phyloP scores from a whole-genome alignment of 192 early-diverging fungal genomes.

The Powellomyces hirtus region DNA sequence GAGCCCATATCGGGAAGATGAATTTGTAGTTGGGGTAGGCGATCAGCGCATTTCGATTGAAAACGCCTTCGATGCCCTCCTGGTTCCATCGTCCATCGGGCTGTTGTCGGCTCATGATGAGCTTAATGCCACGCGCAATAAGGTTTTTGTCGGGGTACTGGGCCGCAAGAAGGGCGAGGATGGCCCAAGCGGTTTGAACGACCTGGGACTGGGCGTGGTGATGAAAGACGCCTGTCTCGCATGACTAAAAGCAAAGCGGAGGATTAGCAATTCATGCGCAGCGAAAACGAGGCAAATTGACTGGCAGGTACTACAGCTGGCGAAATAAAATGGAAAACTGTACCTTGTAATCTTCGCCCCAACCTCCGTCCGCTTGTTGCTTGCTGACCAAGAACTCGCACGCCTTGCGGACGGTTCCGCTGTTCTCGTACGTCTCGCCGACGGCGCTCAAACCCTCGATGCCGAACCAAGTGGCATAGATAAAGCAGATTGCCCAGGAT shows the following conservation, averaged over 20 bases:
- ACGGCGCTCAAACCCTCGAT: slow-evolving; percentile 78
- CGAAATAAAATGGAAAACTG: neutral
- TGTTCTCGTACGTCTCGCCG: slow-evolving; percentile 79
- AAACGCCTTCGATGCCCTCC: slow-evolving; percentile 97
- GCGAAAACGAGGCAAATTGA: too few relatives aligned
- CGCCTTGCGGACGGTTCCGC: slow-evolving; percentile 58
- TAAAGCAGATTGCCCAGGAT: slow-evolving; percentile 96
- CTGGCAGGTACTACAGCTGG: too few relatives aligned
- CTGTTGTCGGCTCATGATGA: slow-evolving; percentile 85
- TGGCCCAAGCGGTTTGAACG: slow-evolving; percentile 85
- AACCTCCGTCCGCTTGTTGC: slow-evolving; percentile 91
- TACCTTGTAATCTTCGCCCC: slow-evolving; percentile 94
- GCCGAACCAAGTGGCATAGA: slow-evolving; percentile 93
- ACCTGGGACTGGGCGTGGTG: slow-evolving; percentile 80
- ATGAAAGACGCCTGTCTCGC: slow-evolving; percentile 64
- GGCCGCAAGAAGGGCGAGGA: slow-evolving; percentile 87
- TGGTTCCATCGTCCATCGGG: slow-evolving; percentile 94
- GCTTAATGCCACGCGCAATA: slow-evolving; percentile 50
- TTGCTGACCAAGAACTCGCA: slow-evolving; percentile 91
- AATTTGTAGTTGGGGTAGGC: slow-evolving; percentile 96
- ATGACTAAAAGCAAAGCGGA: too few relatives aligned
- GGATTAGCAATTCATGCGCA: too few relatives aligned
- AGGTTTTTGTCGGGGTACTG: slow-evolving; percentile 73
- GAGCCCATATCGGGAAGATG: slow-evolving; percentile 87
- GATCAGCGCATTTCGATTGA: slow-evolving; percentile 76